phyloP scores from a whole-genome alignment of 257 asterid genomes.

The Salvia splendens region DNA sequence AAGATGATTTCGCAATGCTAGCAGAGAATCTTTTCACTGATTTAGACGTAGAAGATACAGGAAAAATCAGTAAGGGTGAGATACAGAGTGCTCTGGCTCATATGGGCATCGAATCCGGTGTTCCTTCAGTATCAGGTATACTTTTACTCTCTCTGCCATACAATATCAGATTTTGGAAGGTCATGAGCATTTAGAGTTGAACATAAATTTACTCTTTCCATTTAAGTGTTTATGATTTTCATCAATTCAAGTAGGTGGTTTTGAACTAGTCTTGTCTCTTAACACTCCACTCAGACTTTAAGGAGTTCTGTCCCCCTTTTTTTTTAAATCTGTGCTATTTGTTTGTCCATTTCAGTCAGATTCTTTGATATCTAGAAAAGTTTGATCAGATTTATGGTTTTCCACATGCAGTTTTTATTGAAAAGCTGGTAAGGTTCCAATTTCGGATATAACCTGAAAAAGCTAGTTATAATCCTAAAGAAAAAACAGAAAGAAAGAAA shows the following conservation, averaged over 20 bases:
- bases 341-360: neutral
- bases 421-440: neutral
- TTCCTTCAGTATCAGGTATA: conserved; percentile 61
- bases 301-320: neutral
- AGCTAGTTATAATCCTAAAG: neutral
- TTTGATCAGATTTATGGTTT: neutral
- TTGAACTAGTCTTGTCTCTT: neutral
- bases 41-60: conserved; percentile 56
- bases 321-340: neutral
- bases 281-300: neutral
- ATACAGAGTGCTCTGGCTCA: conserved; percentile 47
- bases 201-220: neutral
- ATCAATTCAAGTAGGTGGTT: neutral
- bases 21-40: conserved; percentile 69
- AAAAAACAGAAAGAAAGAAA: neutral
- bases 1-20: conserved; percentile 70
- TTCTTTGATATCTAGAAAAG: conserved; percentile 1
- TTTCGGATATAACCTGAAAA: neutral
- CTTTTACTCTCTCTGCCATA: neutral
- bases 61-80: conserved; percentile 55
- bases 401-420: neutral
- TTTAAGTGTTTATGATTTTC: neutral
- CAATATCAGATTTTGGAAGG: conserved; percentile 4
- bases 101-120: conserved; percentile 63
- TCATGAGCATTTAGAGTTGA: conserved; percentile 5